Percentiles rank a stretch among this genome's conserved stretches.
These are phyloP conservation scores for Exophiala sideris DNA, from an alignment of 2,329 filamentous ascomycete species.

Conservation along the genomic window DNA sequence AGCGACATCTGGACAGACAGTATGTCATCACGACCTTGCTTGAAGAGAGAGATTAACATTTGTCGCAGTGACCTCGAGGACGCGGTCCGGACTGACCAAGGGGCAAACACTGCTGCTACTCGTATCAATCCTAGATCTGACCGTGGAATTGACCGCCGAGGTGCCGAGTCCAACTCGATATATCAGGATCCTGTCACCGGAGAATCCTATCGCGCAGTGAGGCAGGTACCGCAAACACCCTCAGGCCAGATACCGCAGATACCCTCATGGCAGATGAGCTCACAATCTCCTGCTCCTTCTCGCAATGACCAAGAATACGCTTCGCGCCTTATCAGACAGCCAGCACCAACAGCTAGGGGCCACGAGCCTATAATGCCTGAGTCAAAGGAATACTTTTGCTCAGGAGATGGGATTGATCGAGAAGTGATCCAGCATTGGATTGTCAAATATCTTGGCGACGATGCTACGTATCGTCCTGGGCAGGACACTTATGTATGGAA, in stretches of 20 bases:
- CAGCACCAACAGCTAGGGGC: slow-evolving; percentile 29
- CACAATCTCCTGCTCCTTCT: slow-evolving; percentile 21
- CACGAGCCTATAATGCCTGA: slow-evolving; percentile 20
- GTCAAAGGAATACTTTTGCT: slow-evolving; percentile 75
- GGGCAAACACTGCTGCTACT: slow-evolving; percentile 18
- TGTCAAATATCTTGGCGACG: slow-evolving; percentile 78
- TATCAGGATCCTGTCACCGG: slow-evolving; percentile 19
- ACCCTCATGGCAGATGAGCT: too few relatives aligned
- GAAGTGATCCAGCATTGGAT: slow-evolving; percentile 83
- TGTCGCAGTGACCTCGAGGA: slow-evolving; percentile 22
- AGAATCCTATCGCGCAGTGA: slow-evolving; percentile 19
- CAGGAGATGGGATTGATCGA: slow-evolving; percentile 74
- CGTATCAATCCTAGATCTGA: slow-evolving; percentile 20
- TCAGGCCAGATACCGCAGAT: too few relatives aligned
- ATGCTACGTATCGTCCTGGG: slow-evolving; percentile 69
- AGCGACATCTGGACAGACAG: slow-evolving; percentile 51
- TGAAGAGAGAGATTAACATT: slow-evolving; percentile 2
- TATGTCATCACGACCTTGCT: slow-evolving; percentile 31
- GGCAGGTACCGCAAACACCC: slow-evolving; percentile 1
- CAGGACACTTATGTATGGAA: slow-evolving; percentile 66
- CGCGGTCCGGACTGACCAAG: slow-evolving; percentile 14
- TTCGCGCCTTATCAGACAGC: slow-evolving; percentile 35
- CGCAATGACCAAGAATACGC: slow-evolving; percentile 30
- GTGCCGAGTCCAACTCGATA: slow-evolving; percentile 12
- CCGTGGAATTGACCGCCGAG: slow-evolving; percentile 14